Conservation (phyloP, 1,284 basidiomycete species). For the Sphaerobolus stellatus region DNA sequence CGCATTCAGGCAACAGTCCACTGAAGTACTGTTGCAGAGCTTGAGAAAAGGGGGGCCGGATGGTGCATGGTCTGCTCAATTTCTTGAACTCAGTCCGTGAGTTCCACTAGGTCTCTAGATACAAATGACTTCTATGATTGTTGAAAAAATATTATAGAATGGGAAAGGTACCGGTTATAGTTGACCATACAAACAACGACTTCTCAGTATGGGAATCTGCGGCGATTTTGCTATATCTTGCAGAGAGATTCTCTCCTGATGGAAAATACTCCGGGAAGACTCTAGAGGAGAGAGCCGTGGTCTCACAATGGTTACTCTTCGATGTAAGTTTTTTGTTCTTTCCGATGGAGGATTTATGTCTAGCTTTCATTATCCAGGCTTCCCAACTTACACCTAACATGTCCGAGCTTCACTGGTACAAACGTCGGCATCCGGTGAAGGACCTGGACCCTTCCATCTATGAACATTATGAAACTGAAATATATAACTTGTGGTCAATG, state of each 20-base stretch:
- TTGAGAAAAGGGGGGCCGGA: background rate
- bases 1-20: too few species aligned
- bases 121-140: too few species aligned
- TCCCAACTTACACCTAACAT: background rate
- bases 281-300: conserved; percentile 17
- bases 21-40: too few species aligned
- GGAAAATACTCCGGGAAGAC: conserved; percentile 15
- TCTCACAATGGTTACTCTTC: conserved; percentile 14
- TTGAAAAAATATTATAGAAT: background rate
- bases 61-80: background rate
- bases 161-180: conserved; percentile 21
- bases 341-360: background rate
- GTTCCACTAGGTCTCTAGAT: too few species aligned
- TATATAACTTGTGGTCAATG: background rate
- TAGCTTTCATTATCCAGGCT: background rate
- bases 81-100: background rate
- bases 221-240: conserved; percentile 26
- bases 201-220: conserved; percentile 26
- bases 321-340: conserved; percentile 6
- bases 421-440: background rate
- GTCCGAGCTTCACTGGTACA: background rate
- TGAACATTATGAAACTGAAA: background rate
- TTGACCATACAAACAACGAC: conserved; percentile 27
- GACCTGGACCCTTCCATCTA: background rate
- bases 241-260: conserved; percentile 24